Percentiles rank a stretch among this genome's conserved stretches.
Evolutionary conservation across 495 filamentous ascomycete species (phyloP).

Genomic region (Penicillium ucsense): DNA sequence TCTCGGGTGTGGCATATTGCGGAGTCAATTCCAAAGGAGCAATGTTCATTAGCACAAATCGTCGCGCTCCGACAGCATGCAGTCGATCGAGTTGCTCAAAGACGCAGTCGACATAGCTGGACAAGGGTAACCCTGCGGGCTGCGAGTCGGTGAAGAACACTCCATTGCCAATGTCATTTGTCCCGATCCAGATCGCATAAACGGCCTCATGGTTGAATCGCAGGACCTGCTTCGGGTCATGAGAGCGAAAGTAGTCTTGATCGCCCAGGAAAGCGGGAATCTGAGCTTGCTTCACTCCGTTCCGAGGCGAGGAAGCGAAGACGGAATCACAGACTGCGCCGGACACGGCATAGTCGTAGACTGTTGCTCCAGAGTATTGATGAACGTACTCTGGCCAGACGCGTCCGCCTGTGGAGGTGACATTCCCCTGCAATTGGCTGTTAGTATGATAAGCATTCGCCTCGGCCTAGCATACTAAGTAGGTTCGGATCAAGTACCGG

Average conservation of each 20-base stretch:
- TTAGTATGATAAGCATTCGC: neutral
- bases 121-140: neutral
- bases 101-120: neutral
- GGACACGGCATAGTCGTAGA: neutral
- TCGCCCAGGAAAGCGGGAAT: neutral
- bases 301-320: neutral
- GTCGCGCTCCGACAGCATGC: neutral
- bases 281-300: neutral
- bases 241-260: neutral
- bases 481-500: neutral
- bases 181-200: neutral
- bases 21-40: neutral
- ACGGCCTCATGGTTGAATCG: neutral
- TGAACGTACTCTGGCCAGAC: neutral
- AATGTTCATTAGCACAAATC: neutral
- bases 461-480: too few relatives aligned
- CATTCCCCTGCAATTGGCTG: neutral
- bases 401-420: neutral
- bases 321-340: neutral
- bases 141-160: neutral
- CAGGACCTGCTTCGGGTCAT: too few relatives aligned
- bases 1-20: neutral
- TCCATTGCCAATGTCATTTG: neutral
- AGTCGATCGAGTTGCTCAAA: neutral
- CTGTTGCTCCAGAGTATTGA: neutral